A percentile compares a stretch with the other conserved stretches of the same genome.
phyloP scores from a whole-genome alignment of 1,139 yeast species.

The Yamadazyma trypodendri region DNA sequence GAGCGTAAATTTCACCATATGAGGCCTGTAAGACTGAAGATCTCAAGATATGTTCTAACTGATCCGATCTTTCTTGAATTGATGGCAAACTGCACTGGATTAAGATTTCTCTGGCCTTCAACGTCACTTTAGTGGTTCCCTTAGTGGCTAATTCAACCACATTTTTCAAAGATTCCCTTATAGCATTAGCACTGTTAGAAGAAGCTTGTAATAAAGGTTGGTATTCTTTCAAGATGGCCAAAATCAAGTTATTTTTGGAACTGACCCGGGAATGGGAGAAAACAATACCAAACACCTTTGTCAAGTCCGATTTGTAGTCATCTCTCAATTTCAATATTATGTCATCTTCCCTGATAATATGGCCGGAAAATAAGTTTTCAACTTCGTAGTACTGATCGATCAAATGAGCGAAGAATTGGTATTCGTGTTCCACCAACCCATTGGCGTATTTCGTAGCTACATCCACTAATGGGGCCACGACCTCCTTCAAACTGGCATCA shows the following conservation, averaged over 20 bases:
- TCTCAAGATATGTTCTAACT: conserved; percentile 91
- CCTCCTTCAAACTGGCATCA: conserved; percentile 51
- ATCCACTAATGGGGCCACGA: conserved; percentile 69
- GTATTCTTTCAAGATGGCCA: conserved; percentile 81
- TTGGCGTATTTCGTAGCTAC: conserved; percentile 69
- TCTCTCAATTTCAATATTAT: conserved; percentile 85
- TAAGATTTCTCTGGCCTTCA: conserved; percentile 92
- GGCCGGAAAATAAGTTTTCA: conserved; percentile 76
- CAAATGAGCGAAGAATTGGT: conserved; percentile 65
- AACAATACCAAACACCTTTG: conserved; percentile 67
- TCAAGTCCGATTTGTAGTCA: conserved; percentile 74
- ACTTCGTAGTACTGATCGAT: conserved; percentile 71
- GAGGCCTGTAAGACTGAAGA: conserved; percentile 86
- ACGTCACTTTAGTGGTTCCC: conserved; percentile 89
- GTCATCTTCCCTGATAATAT: conserved; percentile 77
- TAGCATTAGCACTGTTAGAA: conserved; percentile 66
- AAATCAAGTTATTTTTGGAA: conserved; percentile 84
- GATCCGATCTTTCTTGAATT: conserved; percentile 92
- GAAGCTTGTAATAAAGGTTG: conserved; percentile 70
- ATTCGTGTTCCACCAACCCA: conserved; percentile 86
- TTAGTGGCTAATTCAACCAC: conserved; percentile 88
- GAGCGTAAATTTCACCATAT: conserved; percentile 78
- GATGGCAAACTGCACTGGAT: conserved; percentile 97
- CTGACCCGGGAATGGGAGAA: conserved; percentile 92
- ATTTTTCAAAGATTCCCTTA: conserved; percentile 70